Conservation (phyloP, 2,329 filamentous ascomycete species). For the Botrytis fabae region DNA sequence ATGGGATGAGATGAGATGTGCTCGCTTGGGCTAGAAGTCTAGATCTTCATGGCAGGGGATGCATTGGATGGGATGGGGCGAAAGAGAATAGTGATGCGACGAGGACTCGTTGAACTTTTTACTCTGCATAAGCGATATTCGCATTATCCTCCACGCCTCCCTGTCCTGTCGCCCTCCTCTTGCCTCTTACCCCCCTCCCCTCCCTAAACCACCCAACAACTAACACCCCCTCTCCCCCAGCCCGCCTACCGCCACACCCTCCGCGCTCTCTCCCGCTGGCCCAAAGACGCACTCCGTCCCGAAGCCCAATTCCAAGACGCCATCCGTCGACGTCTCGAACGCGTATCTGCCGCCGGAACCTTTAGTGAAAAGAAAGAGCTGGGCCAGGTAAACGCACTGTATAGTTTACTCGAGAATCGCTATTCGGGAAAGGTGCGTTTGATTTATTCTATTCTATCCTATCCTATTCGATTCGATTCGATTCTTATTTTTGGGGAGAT, state of each 20-base stretch:
- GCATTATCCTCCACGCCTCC: background rate
- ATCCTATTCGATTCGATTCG: no score
- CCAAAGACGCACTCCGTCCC: conserved; percentile 62
- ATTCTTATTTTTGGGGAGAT: no score
- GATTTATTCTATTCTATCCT: background rate
- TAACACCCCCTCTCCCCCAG: conserved; percentile 38
- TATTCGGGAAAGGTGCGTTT: conserved; percentile 54
- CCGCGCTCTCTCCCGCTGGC: conserved; percentile 58
- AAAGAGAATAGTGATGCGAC: background rate
- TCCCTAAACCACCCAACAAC: background rate
- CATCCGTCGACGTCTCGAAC: conserved; percentile 49
- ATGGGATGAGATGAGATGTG: background rate
- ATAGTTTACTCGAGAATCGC: conserved; percentile 59
- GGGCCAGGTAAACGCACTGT: conserved; percentile 59
- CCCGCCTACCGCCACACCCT: conserved; percentile 50
- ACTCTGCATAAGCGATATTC: no score
- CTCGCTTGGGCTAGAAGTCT: background rate
- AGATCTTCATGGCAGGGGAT: background rate
- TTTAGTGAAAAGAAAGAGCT: conserved; percentile 51
- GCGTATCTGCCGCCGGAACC: conserved; percentile 32
- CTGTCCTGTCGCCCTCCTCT: background rate
- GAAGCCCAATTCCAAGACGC: conserved; percentile 62
- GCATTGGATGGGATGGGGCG: background rate
- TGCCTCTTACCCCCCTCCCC: no score
- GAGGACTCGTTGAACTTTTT: background rate